Conservation (phyloP, 2,329 filamentous ascomycete genomes). For the Parasarocladium wereldwijsianum region DNA sequence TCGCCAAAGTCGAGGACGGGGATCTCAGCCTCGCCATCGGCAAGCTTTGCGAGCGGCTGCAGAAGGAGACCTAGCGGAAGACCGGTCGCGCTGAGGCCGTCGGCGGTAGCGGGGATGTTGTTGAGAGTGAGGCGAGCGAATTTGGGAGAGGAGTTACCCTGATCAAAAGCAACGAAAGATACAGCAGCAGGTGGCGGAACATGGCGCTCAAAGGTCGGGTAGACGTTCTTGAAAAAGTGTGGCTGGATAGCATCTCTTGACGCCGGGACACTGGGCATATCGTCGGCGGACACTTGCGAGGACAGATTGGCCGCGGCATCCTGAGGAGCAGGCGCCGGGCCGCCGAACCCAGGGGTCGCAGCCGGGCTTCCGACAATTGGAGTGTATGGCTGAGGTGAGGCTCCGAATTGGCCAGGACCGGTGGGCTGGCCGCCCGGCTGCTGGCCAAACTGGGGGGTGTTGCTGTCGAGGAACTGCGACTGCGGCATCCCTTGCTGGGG, state of each 20-base stretch:
- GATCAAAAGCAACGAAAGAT: conserved; percentile 86
- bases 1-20: conserved; percentile 95
- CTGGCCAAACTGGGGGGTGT: conserved; percentile 8
- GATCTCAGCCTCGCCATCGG: conserved; percentile 73
- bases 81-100: conserved; percentile 65
- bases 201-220: conserved; percentile 91
- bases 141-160: conserved; percentile 93
- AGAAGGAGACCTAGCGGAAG: conserved; percentile 77
- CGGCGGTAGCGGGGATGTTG: conserved; percentile 72
- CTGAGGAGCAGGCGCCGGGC: conserved; percentile 10
- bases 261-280: conserved; percentile 79
- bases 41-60: conserved; percentile 72
- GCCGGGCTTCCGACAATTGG: conserved; percentile 6
- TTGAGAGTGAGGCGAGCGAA: conserved; percentile 85
- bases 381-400: conserved; percentile 29
- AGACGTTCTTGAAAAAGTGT: conserved; percentile 75
- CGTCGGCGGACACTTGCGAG: conserved; percentile 67
- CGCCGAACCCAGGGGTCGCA: conserved; percentile 9
- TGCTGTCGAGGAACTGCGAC: conserved; percentile 22
- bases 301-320: conserved; percentile 19
- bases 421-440: conserved; percentile 25
- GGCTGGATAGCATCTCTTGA: conserved; percentile 72
- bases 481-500: conserved; percentile 39
- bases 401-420: conserved; percentile 42
- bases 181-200: conserved; percentile 77